phyloP scores from a whole-genome alignment of 2,329 filamentous ascomycete species.

The Ophiostoma ulmi region DNA sequence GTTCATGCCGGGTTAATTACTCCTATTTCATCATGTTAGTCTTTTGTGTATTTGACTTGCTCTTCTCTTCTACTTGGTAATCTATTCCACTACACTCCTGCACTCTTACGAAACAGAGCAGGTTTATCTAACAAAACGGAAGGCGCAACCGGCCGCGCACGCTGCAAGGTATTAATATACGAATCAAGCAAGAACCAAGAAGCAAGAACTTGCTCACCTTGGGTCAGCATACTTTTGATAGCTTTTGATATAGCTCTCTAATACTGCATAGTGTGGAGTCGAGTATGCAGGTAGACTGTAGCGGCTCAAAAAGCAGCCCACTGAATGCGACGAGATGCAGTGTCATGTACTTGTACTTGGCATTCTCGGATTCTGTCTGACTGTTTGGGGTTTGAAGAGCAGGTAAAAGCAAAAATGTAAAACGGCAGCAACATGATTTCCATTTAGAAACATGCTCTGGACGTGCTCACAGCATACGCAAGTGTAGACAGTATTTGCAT shows the following conservation, averaged over 20 bases:
- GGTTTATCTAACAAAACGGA: neutral
- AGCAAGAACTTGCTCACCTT: constrained; percentile 3
- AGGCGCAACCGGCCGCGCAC: neutral
- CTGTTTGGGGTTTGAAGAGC: neutral
- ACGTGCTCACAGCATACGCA: neutral
- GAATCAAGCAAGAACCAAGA: neutral
- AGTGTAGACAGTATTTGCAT: neutral
- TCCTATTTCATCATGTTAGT: neutral
- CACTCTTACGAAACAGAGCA: constrained; percentile 3
- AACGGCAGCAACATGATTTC: neutral
- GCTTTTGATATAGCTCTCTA: neutral
- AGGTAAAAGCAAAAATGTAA: neutral
- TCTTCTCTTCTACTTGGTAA: too few species aligned
- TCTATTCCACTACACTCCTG: neutral
- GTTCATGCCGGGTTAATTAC: neutral
- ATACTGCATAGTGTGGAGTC: neutral
- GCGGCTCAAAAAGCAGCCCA: neutral
- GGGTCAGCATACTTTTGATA: neutral
- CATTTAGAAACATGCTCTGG: constrained; percentile 2
- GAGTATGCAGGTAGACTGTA: neutral
- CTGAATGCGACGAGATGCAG: neutral
- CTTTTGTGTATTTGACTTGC: neutral
- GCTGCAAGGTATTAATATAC: neutral
- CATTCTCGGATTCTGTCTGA: neutral
- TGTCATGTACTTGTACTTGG: neutral